phyloP scores from a whole-genome alignment of 2,329 filamentous ascomycete genomes.

The Talaromyces funiculosus region DNA sequence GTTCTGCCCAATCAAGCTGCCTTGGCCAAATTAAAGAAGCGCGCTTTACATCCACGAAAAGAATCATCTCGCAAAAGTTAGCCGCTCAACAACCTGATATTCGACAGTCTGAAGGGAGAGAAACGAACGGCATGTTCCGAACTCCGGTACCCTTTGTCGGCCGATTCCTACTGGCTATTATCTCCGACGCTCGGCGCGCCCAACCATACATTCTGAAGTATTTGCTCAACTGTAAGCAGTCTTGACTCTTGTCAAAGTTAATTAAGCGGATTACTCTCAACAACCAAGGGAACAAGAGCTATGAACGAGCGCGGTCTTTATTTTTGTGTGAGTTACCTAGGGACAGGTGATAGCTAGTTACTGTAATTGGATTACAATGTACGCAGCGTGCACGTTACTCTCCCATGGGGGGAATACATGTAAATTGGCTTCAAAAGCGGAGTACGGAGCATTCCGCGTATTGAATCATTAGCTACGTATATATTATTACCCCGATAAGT shows the following conservation, averaged over 20 bases:
- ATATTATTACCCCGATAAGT: not conserved
- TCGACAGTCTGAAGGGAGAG: not conserved
- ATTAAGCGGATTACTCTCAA: too few relatives aligned
- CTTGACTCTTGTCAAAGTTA: not conserved
- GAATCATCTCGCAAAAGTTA: not conserved
- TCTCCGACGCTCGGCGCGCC: conserved; percentile 1
- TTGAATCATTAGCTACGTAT: not conserved
- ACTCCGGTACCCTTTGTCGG: not conserved
- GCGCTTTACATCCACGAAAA: not conserved
- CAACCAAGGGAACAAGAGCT: not conserved
- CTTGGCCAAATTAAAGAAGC: not conserved
- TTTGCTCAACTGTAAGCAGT: not conserved
- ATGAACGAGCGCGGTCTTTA: not conserved
- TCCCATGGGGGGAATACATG: not conserved
- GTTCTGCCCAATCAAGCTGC: not conserved
- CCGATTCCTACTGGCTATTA: not conserved
- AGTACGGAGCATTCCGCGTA: conserved; percentile 1
- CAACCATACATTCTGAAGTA: not conserved
- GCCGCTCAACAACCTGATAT: not conserved
- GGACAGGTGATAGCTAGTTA: not conserved
- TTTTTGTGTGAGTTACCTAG: not conserved
- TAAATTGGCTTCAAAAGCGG: not conserved
- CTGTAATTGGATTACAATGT: not conserved
- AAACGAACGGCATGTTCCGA: not conserved
- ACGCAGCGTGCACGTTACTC: not conserved